phyloP scores from a whole-genome alignment of 139 green algal species.

The Microglena sp. region DNA sequence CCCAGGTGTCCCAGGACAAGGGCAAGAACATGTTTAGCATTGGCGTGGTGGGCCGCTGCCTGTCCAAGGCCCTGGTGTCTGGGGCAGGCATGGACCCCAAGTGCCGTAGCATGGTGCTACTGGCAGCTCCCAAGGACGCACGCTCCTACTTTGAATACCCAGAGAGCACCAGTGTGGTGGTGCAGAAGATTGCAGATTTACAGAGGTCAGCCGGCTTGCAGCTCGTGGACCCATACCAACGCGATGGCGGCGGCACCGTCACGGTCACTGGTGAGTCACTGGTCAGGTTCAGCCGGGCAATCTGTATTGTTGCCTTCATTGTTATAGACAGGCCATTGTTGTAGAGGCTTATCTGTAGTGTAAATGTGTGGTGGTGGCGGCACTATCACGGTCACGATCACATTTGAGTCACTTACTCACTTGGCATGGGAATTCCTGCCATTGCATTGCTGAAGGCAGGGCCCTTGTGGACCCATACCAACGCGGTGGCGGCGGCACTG shows the following conservation, averaged over 20 bases:
- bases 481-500: slow-evolving; percentile 27
- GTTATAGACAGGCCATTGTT: no score
- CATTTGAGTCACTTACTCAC: no score
- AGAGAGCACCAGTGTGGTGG: slow-evolving; percentile 25
- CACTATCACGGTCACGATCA: no score
- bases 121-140: slow-evolving; percentile 53
- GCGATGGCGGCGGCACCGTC: slow-evolving; percentile 34
- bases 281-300: no score
- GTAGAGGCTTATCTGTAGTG: no score
- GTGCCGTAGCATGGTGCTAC: slow-evolving; percentile 47
- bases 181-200: slow-evolving; percentile 38
- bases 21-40: slow-evolving; percentile 43
- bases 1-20: slow-evolving; percentile 16
- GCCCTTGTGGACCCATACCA: no score
- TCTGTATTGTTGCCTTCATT: no score
- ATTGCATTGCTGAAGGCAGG: no score
- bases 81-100: slow-evolving; percentile 17
- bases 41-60: slow-evolving; percentile 65
- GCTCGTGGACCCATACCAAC: no score
- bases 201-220: slow-evolving; percentile 35
- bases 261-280: slow-evolving; percentile 76
- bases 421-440: no score
- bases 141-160: slow-evolving; percentile 21
- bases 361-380: no score
- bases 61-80: slow-evolving; percentile 52